Percentiles rank a stretch among this genome's conserved stretches.
These are phyloP conservation scores for Apiospora saccharicola DNA, from an alignment of 2,329 filamentous ascomycete species.

Conservation along the genomic window DNA sequence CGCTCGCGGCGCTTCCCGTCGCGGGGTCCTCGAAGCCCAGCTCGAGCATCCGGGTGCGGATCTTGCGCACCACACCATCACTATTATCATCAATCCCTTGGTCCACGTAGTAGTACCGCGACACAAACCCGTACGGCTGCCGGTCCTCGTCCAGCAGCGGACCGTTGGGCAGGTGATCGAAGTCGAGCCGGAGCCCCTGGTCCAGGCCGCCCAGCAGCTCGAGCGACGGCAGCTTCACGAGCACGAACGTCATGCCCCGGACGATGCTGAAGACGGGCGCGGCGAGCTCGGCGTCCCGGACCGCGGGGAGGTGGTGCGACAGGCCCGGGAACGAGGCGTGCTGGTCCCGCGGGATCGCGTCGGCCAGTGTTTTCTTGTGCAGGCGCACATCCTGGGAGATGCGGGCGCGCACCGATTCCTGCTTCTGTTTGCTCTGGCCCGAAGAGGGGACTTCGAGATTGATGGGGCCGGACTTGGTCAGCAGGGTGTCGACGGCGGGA, in stretches of 20 bases:
- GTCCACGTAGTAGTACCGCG: slow-evolving; percentile 66
- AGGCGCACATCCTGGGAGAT: slow-evolving; percentile 74
- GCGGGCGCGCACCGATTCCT: slow-evolving; percentile 58
- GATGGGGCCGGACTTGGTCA: slow-evolving; percentile 66
- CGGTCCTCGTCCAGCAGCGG: slow-evolving; percentile 55
- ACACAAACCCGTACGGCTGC: slow-evolving; percentile 62
- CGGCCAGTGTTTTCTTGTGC: slow-evolving; percentile 55
- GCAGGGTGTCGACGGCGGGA: slow-evolving; percentile 51
- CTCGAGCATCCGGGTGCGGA: slow-evolving; percentile 69
- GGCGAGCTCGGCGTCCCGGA: slow-evolving; percentile 38
- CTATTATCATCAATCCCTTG: slow-evolving; percentile 39
- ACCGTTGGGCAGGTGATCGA: slow-evolving; percentile 35
- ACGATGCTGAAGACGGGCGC: slow-evolving; percentile 69
- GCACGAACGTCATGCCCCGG: slow-evolving; percentile 76
- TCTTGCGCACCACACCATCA: slow-evolving; percentile 37
- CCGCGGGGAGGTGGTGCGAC: slow-evolving; percentile 31
- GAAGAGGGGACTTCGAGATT: slow-evolving; percentile 19
- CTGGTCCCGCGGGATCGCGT: slow-evolving; percentile 38
- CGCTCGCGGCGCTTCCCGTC: slow-evolving; percentile 68
- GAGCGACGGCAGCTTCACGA: slow-evolving; percentile 67
- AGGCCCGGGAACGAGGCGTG: slow-evolving; percentile 30
- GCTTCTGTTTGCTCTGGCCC: not conserved
- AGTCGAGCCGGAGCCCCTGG: slow-evolving; percentile 38
- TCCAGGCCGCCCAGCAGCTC: slow-evolving; percentile 60
- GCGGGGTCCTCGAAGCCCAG: slow-evolving; percentile 62